phyloP scores from a whole-genome alignment of 805 yeast species.

The Candida stauntonica region DNA sequence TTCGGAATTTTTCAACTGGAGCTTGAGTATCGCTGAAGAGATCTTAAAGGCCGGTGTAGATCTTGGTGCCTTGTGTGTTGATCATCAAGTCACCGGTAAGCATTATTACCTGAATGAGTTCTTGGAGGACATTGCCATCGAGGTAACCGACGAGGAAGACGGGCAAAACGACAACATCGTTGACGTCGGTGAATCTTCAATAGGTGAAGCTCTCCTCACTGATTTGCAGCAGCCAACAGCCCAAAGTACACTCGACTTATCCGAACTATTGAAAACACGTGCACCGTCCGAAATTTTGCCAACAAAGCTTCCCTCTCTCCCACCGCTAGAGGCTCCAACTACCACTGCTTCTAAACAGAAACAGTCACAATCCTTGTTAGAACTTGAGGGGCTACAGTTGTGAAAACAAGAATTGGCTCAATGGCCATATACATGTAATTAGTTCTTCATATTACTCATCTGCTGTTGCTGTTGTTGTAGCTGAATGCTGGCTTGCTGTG shows the following conservation, averaged over 20 bases:
- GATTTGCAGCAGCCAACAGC: too few relatives aligned
- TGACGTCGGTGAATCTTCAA: too few relatives aligned
- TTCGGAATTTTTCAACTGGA: constrained; percentile 49
- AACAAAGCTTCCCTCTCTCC: constrained; percentile 5
- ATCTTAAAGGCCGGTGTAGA: constrained; percentile 58
- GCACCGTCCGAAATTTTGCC: constrained; percentile 2
- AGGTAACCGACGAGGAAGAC: background rate
- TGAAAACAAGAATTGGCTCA: too few relatives aligned
- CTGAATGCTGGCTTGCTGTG: background rate
- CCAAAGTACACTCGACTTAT: too few relatives aligned
- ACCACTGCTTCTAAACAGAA: background rate
- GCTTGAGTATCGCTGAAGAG: constrained; percentile 59
- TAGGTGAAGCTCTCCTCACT: too few relatives aligned
- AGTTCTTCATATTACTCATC: background rate
- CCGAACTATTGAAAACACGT: constrained; percentile 2
- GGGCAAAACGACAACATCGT: too few relatives aligned
- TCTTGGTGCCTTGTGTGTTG: constrained; percentile 56
- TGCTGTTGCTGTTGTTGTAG: too few relatives aligned
- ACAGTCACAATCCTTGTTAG: constrained; percentile 7
- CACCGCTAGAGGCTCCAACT: background rate
- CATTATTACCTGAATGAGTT: constrained; percentile 52
- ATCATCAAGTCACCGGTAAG: constrained; percentile 63
- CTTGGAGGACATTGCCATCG: background rate
- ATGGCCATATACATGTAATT: background rate
- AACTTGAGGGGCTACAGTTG: constrained; percentile 19